These are phyloP conservation scores for Pezicula neosporulosa DNA, from an alignment of 2,329 filamentous ascomycete genomes.

Conservation along the genomic window DNA sequence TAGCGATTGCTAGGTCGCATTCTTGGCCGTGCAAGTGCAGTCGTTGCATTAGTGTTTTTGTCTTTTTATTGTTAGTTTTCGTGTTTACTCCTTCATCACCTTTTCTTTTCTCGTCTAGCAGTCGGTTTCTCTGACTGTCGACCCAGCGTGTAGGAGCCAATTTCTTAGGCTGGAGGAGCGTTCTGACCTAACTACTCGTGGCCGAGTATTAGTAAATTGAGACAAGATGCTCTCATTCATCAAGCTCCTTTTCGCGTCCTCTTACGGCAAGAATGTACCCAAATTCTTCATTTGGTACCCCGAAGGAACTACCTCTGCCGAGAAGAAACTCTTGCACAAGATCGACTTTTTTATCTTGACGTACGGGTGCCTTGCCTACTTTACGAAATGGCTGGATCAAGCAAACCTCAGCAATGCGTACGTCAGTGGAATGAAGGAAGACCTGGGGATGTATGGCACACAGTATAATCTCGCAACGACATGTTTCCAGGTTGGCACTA, in stretches of 20 bases:
- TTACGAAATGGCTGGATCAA: slow-evolving; percentile 39
- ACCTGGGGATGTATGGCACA: slow-evolving; percentile 45
- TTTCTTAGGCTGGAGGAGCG: background rate
- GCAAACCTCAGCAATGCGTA: slow-evolving; percentile 17
- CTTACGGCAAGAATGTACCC: slow-evolving; percentile 20
- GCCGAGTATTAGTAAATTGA: background rate
- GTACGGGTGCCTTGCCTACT: slow-evolving; percentile 40
- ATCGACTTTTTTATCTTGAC: slow-evolving; percentile 42
- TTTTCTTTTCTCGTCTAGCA: too few species aligned
- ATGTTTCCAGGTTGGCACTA: slow-evolving; percentile 41
- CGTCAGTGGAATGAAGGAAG: slow-evolving; percentile 28
- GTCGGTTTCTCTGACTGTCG: background rate
- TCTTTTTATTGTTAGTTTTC: too few species aligned
- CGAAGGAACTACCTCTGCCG: slow-evolving; percentile 31
- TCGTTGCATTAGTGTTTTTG: too few species aligned
- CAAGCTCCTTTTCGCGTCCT: slow-evolving; percentile 25
- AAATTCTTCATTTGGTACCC: slow-evolving; percentile 28
- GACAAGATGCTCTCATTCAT: background rate
- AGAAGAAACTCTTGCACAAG: slow-evolving; percentile 42
- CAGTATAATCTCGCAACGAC: slow-evolving; percentile 48
- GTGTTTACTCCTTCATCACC: too few species aligned
- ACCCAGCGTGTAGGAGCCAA: background rate
- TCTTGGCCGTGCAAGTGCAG: too few species aligned
- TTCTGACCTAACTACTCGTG: background rate
- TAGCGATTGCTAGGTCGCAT: too few species aligned